Base-by-base conservation (phyloP, 176 grass and related monocot genomes). In the Lolium rigidum region DNA sequence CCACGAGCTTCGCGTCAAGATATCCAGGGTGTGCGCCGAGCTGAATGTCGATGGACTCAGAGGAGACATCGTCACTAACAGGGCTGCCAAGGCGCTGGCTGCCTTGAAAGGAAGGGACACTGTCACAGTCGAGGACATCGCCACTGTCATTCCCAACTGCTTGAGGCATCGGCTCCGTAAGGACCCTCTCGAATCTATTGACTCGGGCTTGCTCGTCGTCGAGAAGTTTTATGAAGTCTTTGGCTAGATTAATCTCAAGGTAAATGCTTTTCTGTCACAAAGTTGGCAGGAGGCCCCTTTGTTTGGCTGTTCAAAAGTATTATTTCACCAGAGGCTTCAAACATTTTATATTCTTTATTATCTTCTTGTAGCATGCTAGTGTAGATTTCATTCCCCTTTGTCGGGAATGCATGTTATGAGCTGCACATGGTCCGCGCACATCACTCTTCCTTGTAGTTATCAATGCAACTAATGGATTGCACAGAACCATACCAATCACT, bases 171-270 rank as follows among this genome's bases (percentile, higher is more conserved):
- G 97, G 79, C 93, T 99, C 25, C 75, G 97, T 68, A 99, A 99
- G 83, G 97, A 99, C 73, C 97, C 97, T 3, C 87, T 99, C 0
- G 97, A 99, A 64, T 99, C 96, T 0, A 96, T 99, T 20, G 97
- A 99, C 71, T 99, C 97, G 0, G 97, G 97, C 13, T 91, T 96
- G 82, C 97, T 96, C 11, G 89, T 99, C 16, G 80, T 93, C n/a
- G 97, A 99, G 88, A 99, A 99, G 88, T 99, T 99, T 68, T 99
- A 99, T 47, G 97, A 99, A 82, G 80, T 99, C 35, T 99, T 99
- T 76, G 85, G 88, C 87, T 99, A 88, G 90, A 90, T 50, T 77
- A 41, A 48, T 84, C 47, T 51, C 6, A 25, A 83, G 54, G 90
- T 87, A 90, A 83, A 81, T 86, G 56, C 58, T 79, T 73, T 6